Conservation (phyloP, 768 basidiomycete species). For the Tulasnella sp. region DNA sequence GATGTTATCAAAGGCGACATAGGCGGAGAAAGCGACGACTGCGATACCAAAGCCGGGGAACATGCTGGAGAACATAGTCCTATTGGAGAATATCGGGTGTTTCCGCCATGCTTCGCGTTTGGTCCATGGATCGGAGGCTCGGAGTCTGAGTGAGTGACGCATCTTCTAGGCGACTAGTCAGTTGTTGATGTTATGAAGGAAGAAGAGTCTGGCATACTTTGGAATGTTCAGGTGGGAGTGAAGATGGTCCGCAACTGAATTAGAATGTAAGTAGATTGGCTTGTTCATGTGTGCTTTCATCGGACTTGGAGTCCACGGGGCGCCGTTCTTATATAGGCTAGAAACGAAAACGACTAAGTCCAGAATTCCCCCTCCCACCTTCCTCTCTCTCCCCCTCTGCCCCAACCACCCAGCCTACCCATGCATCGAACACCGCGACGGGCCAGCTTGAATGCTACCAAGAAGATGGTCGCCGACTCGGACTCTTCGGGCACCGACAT, state of each 20-base stretch:
- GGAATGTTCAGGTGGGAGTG: neutral
- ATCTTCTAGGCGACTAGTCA: too few relatives aligned
- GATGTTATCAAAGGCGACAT: slow-evolving; percentile 77
- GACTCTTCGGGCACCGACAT: slow-evolving; percentile 13
- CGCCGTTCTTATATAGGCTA: neutral
- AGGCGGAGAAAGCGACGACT: slow-evolving; percentile 81
- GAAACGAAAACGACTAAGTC: slow-evolving; percentile 3
- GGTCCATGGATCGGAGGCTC: slow-evolving; percentile 86
- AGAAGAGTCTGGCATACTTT: neutral
- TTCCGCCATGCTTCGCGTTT: slow-evolving; percentile 89
- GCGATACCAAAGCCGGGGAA: slow-evolving; percentile 96
- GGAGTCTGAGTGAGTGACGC: slow-evolving; percentile 1
- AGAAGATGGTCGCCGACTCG: slow-evolving; percentile 2
- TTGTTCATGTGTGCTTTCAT: too few relatives aligned
- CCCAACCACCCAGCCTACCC: neutral
- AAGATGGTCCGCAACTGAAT: neutral
- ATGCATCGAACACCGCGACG: neutral
- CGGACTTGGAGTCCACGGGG: too few relatives aligned
- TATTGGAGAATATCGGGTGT: slow-evolving; percentile 76
- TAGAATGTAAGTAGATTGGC: neutral
- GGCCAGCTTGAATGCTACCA: neutral
- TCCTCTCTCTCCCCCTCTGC: slow-evolving; percentile 19
- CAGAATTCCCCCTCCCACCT: neutral
- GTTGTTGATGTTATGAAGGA: too few relatives aligned
- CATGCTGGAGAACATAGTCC: slow-evolving; percentile 77